These are phyloP conservation scores for Nakaseomyces uthaithaninus DNA, from an alignment of 1,139 yeast genomes.

Conservation along the genomic window DNA sequence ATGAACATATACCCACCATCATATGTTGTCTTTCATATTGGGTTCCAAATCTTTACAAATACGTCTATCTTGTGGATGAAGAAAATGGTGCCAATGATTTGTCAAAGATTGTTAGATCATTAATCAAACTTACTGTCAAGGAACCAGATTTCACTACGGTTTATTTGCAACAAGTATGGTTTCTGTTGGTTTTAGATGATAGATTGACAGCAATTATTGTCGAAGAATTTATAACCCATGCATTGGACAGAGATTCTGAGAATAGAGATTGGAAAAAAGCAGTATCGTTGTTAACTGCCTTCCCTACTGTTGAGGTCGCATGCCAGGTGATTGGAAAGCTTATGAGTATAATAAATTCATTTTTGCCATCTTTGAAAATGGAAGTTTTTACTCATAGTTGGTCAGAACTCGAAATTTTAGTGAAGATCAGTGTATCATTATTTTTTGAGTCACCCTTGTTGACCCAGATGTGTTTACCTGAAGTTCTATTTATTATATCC, in stretches of 20 bases:
- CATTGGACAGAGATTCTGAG: conserved; percentile 66
- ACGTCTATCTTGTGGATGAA: conserved; percentile 46
- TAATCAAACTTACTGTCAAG: conserved; percentile 49
- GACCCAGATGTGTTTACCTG: conserved; percentile 63
- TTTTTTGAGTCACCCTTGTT: conserved; percentile 65
- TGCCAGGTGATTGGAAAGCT: conserved; percentile 54
- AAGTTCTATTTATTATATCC: conserved; percentile 59
- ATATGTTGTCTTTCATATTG: conserved; percentile 65
- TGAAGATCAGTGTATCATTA: conserved; percentile 55
- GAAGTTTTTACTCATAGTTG: conserved; percentile 52
- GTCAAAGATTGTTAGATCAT: conserved; percentile 52
- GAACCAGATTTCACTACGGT: conserved; percentile 38
- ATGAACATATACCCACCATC: conserved; percentile 20
- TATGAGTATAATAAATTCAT: conserved; percentile 40
- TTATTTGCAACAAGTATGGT: conserved; percentile 62
- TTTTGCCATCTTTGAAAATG: conserved; percentile 39
- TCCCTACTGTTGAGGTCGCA: conserved; percentile 66
- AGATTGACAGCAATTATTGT: conserved; percentile 50
- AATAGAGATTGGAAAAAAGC: conserved; percentile 62
- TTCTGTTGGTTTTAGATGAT: conserved; percentile 53
- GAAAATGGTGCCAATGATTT: conserved; percentile 53
- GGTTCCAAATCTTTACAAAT: conserved; percentile 58
- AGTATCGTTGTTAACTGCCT: conserved; percentile 52
- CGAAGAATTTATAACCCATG: conserved; percentile 66
- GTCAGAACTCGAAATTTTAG: conserved; percentile 65